Evolutionary conservation across 2,329 filamentous ascomycete species (phyloP).

Genomic region (Aspergillus alliaceus): DNA sequence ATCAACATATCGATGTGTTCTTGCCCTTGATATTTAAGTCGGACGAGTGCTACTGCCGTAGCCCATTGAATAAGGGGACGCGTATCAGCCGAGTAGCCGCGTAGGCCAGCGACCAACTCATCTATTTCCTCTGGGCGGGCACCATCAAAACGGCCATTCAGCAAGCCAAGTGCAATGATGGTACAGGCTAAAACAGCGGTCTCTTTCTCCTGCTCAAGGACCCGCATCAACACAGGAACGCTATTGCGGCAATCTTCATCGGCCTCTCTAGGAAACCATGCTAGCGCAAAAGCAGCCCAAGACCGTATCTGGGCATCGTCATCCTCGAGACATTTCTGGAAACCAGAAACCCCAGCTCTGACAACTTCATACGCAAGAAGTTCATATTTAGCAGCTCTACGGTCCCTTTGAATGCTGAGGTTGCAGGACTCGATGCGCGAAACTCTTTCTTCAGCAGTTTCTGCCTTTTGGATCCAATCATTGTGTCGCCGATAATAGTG

Average conservation of each 20-base stretch:
- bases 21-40: no score
- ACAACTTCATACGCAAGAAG: constrained; percentile 4
- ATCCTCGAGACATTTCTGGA: background rate
- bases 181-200: no score
- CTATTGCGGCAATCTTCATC: background rate
- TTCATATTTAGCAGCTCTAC: background rate
- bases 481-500: background rate
- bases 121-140: no score
- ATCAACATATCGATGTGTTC: no score
- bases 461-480: background rate
- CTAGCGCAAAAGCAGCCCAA: constrained; percentile 7
- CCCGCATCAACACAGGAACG: background rate
- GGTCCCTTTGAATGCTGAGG: background rate
- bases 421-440: background rate
- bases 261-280: constrained; percentile 4
- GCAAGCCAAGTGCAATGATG: no score
- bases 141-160: no score
- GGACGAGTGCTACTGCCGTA: no score
- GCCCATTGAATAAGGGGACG: no score
- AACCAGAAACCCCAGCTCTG: background rate
- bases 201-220: background rate
- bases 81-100: no score
- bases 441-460: background rate
- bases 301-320: background rate
- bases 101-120: no score